Percentiles rank a stretch among this genome's conserved stretches.
Evolutionary conservation across 2,329 filamentous ascomycete species (phyloP).

Genomic region (Calonectria montana): DNA sequence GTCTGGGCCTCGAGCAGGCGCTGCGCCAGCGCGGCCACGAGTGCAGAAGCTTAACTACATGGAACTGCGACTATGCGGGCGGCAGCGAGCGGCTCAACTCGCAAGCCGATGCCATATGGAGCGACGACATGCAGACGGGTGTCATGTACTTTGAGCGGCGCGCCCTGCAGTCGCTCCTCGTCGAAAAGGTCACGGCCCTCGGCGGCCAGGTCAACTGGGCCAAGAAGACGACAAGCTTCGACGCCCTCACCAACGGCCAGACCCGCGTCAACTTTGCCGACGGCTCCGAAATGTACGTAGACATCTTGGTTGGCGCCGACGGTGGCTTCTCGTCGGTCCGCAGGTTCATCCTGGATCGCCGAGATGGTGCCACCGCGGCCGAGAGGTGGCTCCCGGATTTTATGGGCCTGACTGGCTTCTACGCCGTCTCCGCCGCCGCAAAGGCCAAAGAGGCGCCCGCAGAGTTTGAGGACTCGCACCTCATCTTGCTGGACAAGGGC

Average conservation of each 20-base stretch:
- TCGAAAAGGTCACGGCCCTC: constrained; percentile 27
- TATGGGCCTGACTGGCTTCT: constrained; percentile 37
- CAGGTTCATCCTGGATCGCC: constrained; percentile 30
- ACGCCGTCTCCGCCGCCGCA: constrained; percentile 31
- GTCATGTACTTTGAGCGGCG: constrained; percentile 37
- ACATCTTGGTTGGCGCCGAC: constrained; percentile 37
- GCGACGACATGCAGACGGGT: constrained; percentile 30
- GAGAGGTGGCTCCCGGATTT: constrained; percentile 36
- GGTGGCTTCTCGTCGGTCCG: constrained; percentile 37
- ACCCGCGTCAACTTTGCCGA: constrained; percentile 23
- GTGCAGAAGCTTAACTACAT: constrained; percentile 26
- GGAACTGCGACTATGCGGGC: constrained; percentile 29
- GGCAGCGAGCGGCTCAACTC: constrained; percentile 20
- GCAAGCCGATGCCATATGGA: constrained; percentile 32
- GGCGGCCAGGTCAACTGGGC: constrained; percentile 35
- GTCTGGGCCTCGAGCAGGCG: constrained; percentile 30
- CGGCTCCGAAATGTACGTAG: constrained; percentile 10
- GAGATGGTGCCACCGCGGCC: constrained; percentile 23
- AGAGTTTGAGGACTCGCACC: constrained; percentile 30
- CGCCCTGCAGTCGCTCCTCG: constrained; percentile 29
- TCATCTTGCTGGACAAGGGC: constrained; percentile 30
- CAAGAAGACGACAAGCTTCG: constrained; percentile 28
- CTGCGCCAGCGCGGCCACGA: constrained; percentile 26
- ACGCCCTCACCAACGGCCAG: constrained; percentile 22
- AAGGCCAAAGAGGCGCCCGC: neutral